Percentiles rank a stretch among this genome's conserved stretches.
These are phyloP conservation scores for Cryptococcus depauperatus DNA, from an alignment of 1,284 basidiomycete species.

Conservation along the genomic window DNA sequence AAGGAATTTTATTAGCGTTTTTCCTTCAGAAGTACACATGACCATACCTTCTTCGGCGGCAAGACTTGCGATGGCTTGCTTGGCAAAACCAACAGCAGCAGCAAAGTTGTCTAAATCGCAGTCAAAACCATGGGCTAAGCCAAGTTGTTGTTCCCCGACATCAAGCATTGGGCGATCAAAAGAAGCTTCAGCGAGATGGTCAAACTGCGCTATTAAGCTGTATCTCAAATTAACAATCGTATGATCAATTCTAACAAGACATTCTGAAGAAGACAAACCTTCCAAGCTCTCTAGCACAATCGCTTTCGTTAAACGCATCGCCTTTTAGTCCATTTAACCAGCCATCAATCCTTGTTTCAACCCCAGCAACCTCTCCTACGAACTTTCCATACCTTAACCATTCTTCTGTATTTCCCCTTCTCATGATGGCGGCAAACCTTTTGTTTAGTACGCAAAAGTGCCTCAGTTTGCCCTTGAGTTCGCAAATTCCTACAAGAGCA, in stretches of 20 bases:
- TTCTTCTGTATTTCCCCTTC: slow-evolving; percentile 66
- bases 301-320: slow-evolving; percentile 85
- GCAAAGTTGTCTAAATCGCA: slow-evolving; percentile 85
- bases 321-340: slow-evolving; percentile 74
- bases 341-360: slow-evolving; percentile 85
- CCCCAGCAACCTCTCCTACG: slow-evolving; percentile 70
- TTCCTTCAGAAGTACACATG: not conserved
- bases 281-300: slow-evolving; percentile 78
- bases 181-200: slow-evolving; percentile 78
- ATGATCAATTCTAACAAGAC: not conserved
- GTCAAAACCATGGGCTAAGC: slow-evolving; percentile 69
- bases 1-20: slow-evolving; percentile 6
- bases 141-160: slow-evolving; percentile 78
- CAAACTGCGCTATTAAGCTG: slow-evolving; percentile 82
- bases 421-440: slow-evolving; percentile 73
- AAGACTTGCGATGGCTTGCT: slow-evolving; percentile 67
- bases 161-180: slow-evolving; percentile 74
- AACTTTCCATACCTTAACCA: slow-evolving; percentile 78
- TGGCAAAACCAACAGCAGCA: slow-evolving; percentile 76
- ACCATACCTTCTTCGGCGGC: slow-evolving; percentile 64
- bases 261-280: slow-evolving; percentile 53
- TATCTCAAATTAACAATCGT: not conserved
- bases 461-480: slow-evolving; percentile 74
- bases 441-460: slow-evolving; percentile 72
- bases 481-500: slow-evolving; percentile 75